Evolutionary conservation across 345 rosid genomes (phyloP), one percentile per base, ranked within the genome.

Genomic region (Eucalyptus sideroxylon): DNA sequence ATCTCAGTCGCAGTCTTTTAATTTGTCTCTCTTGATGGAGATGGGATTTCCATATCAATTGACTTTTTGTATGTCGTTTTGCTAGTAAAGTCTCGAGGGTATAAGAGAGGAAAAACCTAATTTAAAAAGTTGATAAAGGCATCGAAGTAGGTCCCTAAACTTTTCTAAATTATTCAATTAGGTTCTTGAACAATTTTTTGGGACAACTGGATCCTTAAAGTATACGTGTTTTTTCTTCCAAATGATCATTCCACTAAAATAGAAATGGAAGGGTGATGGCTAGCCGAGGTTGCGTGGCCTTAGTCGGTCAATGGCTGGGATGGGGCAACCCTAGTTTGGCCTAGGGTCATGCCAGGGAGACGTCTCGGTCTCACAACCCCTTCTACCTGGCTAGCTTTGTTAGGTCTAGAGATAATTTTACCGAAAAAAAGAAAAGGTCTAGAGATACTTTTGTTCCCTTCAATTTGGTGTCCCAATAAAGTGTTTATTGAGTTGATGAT

Each of bases 341-440:
- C 5, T 55, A 21, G 9, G 60, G 60, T 23, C 60, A 0, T 4
- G 60, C 62, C 13, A 56, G 6, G 12, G 27, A 56, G 59, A 56
- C 6, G 27, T 2, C 12, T 23, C 0, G 60, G 6, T 56, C 27
- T 0, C 1, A 3, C 60, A 9, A 56, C 6, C 60, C 11, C n/a
- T 27, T 56, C 12, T 9, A 56, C 13, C 62, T 56, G 27, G 62
- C 30, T 24, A 56, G 62, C 3, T 56, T 1, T 24, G 1, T 56
- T 56, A 56, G 62, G 62, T 5, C 42, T 42, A 42, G 42, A 40
- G 42, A 40, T 40, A 40, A 40, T 40, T 40, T 40, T 40, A 40
- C 42, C 6, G 6, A 40, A 5, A 40, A 40, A 40, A 40, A 40
- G 0, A 5, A 40, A 40, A 5, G 42, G 42, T 40, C 42, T 40